Evolutionary conservation across 2,329 filamentous ascomycete genomes (phyloP).

Genomic region (Berkeleyomyces rouxiae): DNA sequence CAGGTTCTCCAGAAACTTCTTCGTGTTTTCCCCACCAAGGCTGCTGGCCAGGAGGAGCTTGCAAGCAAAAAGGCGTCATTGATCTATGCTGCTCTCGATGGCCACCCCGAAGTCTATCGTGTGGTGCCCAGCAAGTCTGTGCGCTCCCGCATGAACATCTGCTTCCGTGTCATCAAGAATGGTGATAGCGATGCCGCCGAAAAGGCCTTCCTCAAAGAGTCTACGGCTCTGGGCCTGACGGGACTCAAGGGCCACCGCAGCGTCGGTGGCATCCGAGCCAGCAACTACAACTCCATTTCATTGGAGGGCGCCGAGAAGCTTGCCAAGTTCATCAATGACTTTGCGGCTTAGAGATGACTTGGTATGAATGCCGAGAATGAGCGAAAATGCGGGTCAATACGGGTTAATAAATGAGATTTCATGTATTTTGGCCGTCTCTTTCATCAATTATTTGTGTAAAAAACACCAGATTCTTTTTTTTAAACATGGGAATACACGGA

Average conservation of each 20-base stretch:
- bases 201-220: slow-evolving; percentile 62
- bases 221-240: slow-evolving; percentile 49
- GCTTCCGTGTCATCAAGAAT: slow-evolving; percentile 54
- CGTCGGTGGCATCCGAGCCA: slow-evolving; percentile 71
- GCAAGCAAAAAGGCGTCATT: slow-evolving; percentile 57
- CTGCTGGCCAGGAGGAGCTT: slow-evolving; percentile 59
- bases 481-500: background rate
- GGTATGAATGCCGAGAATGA: background rate
- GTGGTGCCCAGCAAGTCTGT: slow-evolving; percentile 59
- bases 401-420: background rate
- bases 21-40: slow-evolving; percentile 45
- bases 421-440: background rate
- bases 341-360: slow-evolving; percentile 23
- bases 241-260: slow-evolving; percentile 81
- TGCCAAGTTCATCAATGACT: slow-evolving; percentile 41
- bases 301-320: slow-evolving; percentile 51
- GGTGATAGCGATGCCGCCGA: slow-evolving; percentile 53
- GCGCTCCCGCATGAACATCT: slow-evolving; percentile 88
- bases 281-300: slow-evolving; percentile 78
- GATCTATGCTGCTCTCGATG: slow-evolving; percentile 65
- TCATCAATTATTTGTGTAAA: background rate
- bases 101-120: slow-evolving; percentile 53
- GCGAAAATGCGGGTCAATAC: background rate
- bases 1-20: slow-evolving; percentile 69
- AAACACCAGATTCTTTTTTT: background rate